Evolutionary conservation across 1,284 basidiomycete genomes (phyloP), one percentile per base, ranked within the genome.

Genomic region (Sphaerobolus stellatus): DNA sequence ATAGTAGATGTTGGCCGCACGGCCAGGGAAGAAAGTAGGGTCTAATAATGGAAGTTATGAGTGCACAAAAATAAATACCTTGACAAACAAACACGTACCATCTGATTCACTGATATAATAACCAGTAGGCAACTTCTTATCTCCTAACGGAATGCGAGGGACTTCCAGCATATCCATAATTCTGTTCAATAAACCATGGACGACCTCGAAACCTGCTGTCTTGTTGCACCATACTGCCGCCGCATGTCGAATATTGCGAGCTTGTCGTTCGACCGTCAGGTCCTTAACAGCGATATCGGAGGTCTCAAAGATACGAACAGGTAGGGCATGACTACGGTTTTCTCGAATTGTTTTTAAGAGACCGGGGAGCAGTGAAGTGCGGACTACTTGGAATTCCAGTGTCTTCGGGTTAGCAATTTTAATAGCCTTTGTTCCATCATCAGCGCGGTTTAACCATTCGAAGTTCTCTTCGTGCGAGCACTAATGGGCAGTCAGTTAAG

Each of bases 401-500:
- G 96, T 94, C 74, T 98, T 98, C 1, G 96, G 96, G 72, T 99
- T 99, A 56, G 90, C 94, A 59, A 99, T 90, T 56, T 90, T 89
- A 61, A 99, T 86, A 8, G 90, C 96, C 31, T 82, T 79, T 46
- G 81, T 82, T 28, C 87, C 86, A 58, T 92, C 87, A 70, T 98
- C 96, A 48, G 77, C 69, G 56, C 87, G 88, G 73, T 97, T 95
- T 59, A 99, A 78, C 77, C 86, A 95, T 48, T 83, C 86, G 68
- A 97, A 99, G 75, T 98, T 98, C 73, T 99, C 96, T 70, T 98
- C 96, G 68, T 96, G 93, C 18, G 94, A 96, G 75, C 97, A 99
- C 89, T 95, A 64, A 13, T 47, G 30, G 8, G 25, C 25, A 28
- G 28, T 27, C 47, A 43, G 30, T 33, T 16, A 47, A 27, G 13